These are phyloP conservation scores for Oryza rufipogon DNA, from an alignment of 176 grass and related monocot species.

Conservation along the genomic window DNA sequence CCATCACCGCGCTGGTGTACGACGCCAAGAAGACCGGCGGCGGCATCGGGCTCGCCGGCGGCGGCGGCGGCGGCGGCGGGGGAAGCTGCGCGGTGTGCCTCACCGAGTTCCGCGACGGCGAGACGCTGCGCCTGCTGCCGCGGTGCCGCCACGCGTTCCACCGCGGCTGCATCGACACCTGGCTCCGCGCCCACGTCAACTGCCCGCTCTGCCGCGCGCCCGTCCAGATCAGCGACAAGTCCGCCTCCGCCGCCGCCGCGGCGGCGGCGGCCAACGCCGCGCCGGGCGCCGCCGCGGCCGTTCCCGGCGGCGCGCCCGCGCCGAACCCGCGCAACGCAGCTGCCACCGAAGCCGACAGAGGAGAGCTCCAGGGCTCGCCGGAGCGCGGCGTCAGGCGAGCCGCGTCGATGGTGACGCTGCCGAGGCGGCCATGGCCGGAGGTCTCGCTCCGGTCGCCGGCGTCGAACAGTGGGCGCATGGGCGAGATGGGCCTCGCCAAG, in stretches of 20 bases:
- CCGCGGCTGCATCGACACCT: slow-evolving; percentile 78
- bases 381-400: slow-evolving; percentile 37
- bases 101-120: slow-evolving; percentile 75
- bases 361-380: neutral
- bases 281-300: neutral
- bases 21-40: slow-evolving; percentile 47
- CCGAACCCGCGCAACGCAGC: neutral
- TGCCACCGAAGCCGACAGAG: neutral
- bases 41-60: neutral
- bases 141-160: slow-evolving; percentile 87
- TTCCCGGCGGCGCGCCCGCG: neutral
- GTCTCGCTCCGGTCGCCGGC: slow-evolving; percentile 5
- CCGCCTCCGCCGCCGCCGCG: neutral
- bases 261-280: neutral
- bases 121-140: slow-evolving; percentile 81
- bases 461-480: slow-evolving; percentile 41
- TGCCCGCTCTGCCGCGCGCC: slow-evolving; percentile 84
- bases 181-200: slow-evolving; percentile 79
- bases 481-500: slow-evolving; percentile 36
- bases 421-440: slow-evolving; percentile 37
- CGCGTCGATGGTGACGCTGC: slow-evolving; percentile 43
- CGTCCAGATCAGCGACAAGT: slow-evolving; percentile 43
- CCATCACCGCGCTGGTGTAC: slow-evolving; percentile 72
- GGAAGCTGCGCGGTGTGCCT: slow-evolving; percentile 74
- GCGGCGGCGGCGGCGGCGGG: neutral